Evolutionary conservation across 805 yeast species (phyloP).

Genomic region (Kazachstania taianensis): DNA sequence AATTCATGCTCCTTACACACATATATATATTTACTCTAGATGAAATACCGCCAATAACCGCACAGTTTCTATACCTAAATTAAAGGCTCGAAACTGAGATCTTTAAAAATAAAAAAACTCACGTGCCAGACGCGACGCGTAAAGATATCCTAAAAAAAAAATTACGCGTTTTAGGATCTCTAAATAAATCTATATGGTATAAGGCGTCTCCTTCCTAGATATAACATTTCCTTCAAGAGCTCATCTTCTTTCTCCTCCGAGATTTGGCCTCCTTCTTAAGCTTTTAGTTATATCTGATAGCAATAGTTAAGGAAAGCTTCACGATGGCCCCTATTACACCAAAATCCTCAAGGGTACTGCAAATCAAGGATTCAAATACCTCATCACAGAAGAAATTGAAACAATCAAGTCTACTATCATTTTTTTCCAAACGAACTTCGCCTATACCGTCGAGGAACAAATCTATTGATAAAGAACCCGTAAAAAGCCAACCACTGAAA

Average conservation of each 20-base stretch:
- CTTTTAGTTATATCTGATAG: background rate
- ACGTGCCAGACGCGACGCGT: too few relatives aligned
- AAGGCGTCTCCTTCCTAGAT: too few relatives aligned
- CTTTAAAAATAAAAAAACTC: too few relatives aligned
- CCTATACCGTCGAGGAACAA: too few relatives aligned
- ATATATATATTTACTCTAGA: too few relatives aligned
- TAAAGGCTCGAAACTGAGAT: too few relatives aligned
- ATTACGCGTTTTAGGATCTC: too few relatives aligned
- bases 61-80: too few relatives aligned
- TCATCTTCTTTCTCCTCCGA: background rate
- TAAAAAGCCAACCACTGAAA: background rate
- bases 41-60: too few relatives aligned
- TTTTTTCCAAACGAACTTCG: constrained; percentile 27
- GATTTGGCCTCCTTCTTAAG: background rate
- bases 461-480: background rate
- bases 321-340: constrained; percentile 21
- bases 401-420: constrained; percentile 29
- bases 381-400: constrained; percentile 29
- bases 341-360: constrained; percentile 9
- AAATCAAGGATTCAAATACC: constrained; percentile 8
- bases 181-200: too few relatives aligned
- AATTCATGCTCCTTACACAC: too few relatives aligned
- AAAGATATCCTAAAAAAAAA: too few relatives aligned
- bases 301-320: background rate
- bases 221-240: background rate